Evolutionary conservation across 805 yeast genomes (phyloP), one percentile per base, ranked within the genome.

Genomic region (Candida hungchunana): DNA sequence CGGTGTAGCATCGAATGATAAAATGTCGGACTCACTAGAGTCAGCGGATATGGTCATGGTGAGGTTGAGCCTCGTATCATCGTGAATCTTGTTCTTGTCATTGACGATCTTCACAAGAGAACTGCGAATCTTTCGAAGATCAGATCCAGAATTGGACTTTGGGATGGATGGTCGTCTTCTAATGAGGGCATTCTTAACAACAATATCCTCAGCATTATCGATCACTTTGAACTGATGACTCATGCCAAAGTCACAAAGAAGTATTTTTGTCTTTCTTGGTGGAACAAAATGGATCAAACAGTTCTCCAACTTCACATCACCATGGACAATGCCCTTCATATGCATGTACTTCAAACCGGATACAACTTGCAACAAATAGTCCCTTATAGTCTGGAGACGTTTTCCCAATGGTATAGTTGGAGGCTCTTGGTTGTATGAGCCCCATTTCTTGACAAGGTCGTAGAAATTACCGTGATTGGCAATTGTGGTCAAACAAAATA

Each of bases 211-310:
- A 19, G 36, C 27, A 4, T 36, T 30, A 20, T 32, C 36, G 10
- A 49, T 42, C 1, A 24, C 30, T 31, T 35, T 51, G 33, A 44
- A 49, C 22, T 44, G 48, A 13, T 64, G 63, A 32, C 77, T 66
- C 94, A 89, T 85, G 5, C 97, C 97, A 63, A 89, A 89, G 60
- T 89, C 97, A 61, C 96, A 85, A 6, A 89, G 55, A 18, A 81
- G 54, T 43, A 85, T 55, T 32, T 48, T 57, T n/a, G n/a, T n/a
- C 20, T 48, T 42, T 15, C 44, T 41, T 5, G 54, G 55, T 6
- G 53, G 54, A 10, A 44, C 44, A 6, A 82, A 89, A 37, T 76
- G 72, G 14, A 82, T 49, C 41, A 82, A 60, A 11, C 82, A 66
- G 50, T 82, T 82, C 50, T 82, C 89, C 3, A 88, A 82, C 56